Evolutionary conservation across 2,329 filamentous ascomycete genomes (phyloP).

Genomic region (Cercospora canescens): DNA sequence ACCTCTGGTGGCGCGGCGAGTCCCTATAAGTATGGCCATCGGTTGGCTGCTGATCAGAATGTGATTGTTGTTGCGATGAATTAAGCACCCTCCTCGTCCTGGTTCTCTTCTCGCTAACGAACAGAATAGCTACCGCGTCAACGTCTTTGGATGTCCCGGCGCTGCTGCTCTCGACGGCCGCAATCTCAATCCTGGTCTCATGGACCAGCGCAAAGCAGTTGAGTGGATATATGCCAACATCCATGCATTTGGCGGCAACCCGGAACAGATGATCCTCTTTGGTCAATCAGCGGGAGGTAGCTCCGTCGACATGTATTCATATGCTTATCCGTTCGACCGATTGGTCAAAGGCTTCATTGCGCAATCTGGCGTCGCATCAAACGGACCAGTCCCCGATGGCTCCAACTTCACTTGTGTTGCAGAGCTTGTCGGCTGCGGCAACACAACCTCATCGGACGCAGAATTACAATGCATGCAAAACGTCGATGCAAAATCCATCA

Average conservation of each 20-base stretch:
- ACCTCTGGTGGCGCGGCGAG: slow-evolving; percentile 17
- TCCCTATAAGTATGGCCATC: slow-evolving; percentile 22
- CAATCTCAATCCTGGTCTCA: slow-evolving; percentile 34
- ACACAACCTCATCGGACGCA: not conserved
- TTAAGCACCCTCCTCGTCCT: not conserved
- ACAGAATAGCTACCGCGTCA: slow-evolving; percentile 19
- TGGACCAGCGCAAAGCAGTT: slow-evolving; percentile 40
- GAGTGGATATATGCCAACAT: slow-evolving; percentile 42
- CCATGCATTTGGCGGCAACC: slow-evolving; percentile 34
- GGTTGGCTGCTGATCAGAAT: slow-evolving; percentile 17
- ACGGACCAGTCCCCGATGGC: slow-evolving; percentile 16
- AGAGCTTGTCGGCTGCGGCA: slow-evolving; percentile 11
- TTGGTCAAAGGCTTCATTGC: slow-evolving; percentile 40
- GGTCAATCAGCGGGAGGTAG: slow-evolving; percentile 29
- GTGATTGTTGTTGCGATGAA: slow-evolving; percentile 22
- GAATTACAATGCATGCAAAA: slow-evolving; percentile 19
- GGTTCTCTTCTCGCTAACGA: not conserved
- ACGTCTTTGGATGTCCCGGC: slow-evolving; percentile 27
- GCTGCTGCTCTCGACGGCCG: slow-evolving; percentile 28
- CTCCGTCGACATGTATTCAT: slow-evolving; percentile 33
- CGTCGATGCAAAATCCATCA: slow-evolving; percentile 11
- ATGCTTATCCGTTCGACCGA: slow-evolving; percentile 38
- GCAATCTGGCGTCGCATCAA: slow-evolving; percentile 33
- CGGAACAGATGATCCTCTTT: slow-evolving; percentile 25
- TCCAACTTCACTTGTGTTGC: slow-evolving; percentile 21